phyloP scores from a whole-genome alignment of 345 rosid genomes.

The Hevea brasiliensis region DNA sequence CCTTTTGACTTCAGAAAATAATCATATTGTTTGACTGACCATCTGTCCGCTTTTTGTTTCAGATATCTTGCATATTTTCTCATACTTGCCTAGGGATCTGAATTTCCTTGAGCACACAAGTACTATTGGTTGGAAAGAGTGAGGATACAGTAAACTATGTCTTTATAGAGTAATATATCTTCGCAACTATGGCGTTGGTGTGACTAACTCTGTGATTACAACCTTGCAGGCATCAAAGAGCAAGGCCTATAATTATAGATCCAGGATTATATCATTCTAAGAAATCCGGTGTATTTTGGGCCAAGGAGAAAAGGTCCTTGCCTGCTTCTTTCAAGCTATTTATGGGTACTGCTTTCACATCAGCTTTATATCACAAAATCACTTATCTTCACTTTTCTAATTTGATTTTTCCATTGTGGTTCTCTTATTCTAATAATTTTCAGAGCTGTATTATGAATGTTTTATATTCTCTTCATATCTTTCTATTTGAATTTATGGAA shows the following conservation, averaged over 20 bases:
- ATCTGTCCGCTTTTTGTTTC: conserved; percentile 34
- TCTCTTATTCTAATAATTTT: neutral
- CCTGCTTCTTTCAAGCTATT: conserved; percentile 91
- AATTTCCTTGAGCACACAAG: conserved; percentile 96
- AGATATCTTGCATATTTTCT: conserved; percentile 90
- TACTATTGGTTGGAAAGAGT: conserved; percentile 94
- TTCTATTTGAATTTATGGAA: neutral
- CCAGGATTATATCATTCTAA: conserved; percentile 85
- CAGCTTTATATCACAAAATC: neutral
- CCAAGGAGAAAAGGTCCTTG: conserved; percentile 77
- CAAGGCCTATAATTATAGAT: conserved; percentile 83
- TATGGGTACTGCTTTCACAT: conserved; percentile 51
- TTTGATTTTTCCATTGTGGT: neutral
- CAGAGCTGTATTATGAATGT: neutral
- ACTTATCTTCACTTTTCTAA: neutral
- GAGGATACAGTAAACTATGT: conserved; percentile 33
- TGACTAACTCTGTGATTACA: neutral
- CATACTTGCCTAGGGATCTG: conserved; percentile 86
- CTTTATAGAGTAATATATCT: neutral
- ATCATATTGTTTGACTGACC: conserved; percentile 11
- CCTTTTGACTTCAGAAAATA: neutral
- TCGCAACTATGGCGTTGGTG: conserved; percentile 6
- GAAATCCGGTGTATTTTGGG: conserved; percentile 85
- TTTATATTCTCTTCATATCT: neutral
- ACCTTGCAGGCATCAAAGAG: conserved; percentile 62